Evolutionary conservation across 768 basidiomycete genomes (phyloP), one percentile per base, ranked within the genome.

Genomic region (Hortiboletus campestris): DNA sequence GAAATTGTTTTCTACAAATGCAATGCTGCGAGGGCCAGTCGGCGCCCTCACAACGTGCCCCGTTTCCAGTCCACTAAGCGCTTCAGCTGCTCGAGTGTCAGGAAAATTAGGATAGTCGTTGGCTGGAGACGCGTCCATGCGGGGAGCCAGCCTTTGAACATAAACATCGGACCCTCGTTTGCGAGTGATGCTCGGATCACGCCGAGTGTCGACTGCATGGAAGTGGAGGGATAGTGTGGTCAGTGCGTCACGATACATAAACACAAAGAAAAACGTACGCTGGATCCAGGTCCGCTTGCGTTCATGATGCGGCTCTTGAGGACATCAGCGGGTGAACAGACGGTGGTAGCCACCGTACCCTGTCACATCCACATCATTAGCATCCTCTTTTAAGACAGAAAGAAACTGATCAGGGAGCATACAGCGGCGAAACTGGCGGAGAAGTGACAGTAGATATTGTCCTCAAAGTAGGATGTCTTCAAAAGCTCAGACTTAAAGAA

Each of bases 141-240:
- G 0, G 91, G 91, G 10, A 93, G 71, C 91, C 91, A 94, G 58
- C 91, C 91, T 69, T 91, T 91, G 78, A 94, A 91, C 87, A 94
- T 89, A 80, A 93, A 94, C 83, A 87, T 88, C 4, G 89, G 70
- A 14, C 91, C 91, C 63, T 94, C 91, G 59, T 74, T 84, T 56
- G 80, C 77, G 57, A 94, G 74, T 19, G 89, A 88, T 12, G 77
- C 62, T 19, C 79, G 77, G 67, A 93, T 90, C 40, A 89, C 87
- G 7, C 72, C 78, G 28, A 93, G 59, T 0, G 91, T 89, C 2
- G 88, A 90, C 85, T 87, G 13, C 2, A 32, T 34, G n/a, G 6
- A 44, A 3, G 6, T 13, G 19, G 13, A 9, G 4, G 10, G 4
- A 3, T 7, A n/a, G 20, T 11, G 10, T 6, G 28, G 19, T 43